phyloP scores from a whole-genome alignment of 2,329 filamentous ascomycete species.

The Ilyonectria sp. region DNA sequence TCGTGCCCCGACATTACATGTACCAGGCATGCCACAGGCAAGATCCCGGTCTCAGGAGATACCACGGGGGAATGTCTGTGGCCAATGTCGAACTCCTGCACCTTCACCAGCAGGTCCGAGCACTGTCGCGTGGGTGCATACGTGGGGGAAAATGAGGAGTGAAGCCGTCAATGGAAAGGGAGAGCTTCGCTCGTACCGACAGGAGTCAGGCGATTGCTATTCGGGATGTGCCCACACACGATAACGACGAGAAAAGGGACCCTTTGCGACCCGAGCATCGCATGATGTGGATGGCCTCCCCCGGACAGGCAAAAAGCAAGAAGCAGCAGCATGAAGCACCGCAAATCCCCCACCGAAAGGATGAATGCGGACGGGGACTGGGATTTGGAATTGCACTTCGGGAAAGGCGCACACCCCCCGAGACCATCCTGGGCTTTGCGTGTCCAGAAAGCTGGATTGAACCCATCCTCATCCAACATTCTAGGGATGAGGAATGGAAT shows the following conservation, averaged over 20 bases:
- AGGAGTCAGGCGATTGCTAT: conserved; percentile 20
- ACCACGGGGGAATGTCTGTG: conserved; percentile 11
- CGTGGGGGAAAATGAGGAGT: neutral
- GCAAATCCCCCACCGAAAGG: conserved; percentile 20
- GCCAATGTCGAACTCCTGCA: neutral
- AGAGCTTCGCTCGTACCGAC: conserved; percentile 10
- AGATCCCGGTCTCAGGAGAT: conserved; percentile 12
- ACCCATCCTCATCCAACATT: neutral
- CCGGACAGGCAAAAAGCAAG: conserved; percentile 1
- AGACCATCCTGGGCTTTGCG: neutral
- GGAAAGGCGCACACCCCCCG: neutral
- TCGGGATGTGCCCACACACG: conserved; percentile 20
- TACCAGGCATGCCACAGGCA: conserved; percentile 6
- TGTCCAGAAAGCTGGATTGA: neutral
- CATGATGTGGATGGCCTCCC: conserved; percentile 11
- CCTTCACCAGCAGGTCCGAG: conserved; percentile 8
- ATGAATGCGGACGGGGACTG: conserved; percentile 12
- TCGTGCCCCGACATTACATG: conserved; percentile 1
- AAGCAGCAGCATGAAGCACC: neutral
- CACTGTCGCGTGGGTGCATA: conserved; percentile 8
- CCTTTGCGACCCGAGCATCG: conserved; percentile 3
- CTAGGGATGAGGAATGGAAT: neutral
- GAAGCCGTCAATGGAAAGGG: neutral
- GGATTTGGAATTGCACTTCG: neutral
- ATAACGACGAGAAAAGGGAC: conserved; percentile 8